Conservation (phyloP, 2,329 filamentous ascomycete genomes). For the Clarireedia sp. region DNA sequence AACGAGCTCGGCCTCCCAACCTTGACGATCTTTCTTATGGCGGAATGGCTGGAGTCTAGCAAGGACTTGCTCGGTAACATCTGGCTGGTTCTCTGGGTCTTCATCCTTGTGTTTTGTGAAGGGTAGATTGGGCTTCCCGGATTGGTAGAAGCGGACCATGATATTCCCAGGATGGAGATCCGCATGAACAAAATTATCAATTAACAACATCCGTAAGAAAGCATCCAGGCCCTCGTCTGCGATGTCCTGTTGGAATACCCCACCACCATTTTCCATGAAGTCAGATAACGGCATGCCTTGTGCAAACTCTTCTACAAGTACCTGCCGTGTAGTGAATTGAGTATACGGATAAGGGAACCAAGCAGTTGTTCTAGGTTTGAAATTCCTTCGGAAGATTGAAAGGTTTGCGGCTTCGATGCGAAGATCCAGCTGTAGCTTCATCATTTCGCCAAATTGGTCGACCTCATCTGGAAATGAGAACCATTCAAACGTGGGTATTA, state of each 20-base stretch:
- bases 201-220: slow-evolving; percentile 90
- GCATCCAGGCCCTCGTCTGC: slow-evolving; percentile 92
- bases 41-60: slow-evolving; percentile 68
- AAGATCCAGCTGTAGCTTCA: slow-evolving; percentile 92
- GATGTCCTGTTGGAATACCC: slow-evolving; percentile 88
- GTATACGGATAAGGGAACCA: slow-evolving; percentile 95
- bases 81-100: slow-evolving; percentile 44
- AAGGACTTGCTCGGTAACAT: slow-evolving; percentile 84
- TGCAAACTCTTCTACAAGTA: slow-evolving; percentile 91
- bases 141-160: slow-evolving; percentile 97
- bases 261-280: slow-evolving; percentile 86
- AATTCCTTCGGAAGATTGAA: slow-evolving; percentile 79
- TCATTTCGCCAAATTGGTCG: slow-evolving; percentile 92
- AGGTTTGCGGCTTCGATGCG: slow-evolving; percentile 92
- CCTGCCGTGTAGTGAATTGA: slow-evolving; percentile 84
- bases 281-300: slow-evolving; percentile 86
- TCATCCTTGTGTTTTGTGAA: slow-evolving; percentile 32
- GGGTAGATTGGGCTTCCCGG: slow-evolving; percentile 60
- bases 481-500: slow-evolving; percentile 93
- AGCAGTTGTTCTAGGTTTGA: slow-evolving; percentile 81
- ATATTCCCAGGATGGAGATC: slow-evolving; percentile 97
- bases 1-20: slow-evolving; percentile 67
- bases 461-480: slow-evolving; percentile 93
- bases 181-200: slow-evolving; percentile 97
- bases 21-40: slow-evolving; percentile 49